Conservation (phyloP, 257 asterid species). For the Solanum ossicruentum region DNA sequence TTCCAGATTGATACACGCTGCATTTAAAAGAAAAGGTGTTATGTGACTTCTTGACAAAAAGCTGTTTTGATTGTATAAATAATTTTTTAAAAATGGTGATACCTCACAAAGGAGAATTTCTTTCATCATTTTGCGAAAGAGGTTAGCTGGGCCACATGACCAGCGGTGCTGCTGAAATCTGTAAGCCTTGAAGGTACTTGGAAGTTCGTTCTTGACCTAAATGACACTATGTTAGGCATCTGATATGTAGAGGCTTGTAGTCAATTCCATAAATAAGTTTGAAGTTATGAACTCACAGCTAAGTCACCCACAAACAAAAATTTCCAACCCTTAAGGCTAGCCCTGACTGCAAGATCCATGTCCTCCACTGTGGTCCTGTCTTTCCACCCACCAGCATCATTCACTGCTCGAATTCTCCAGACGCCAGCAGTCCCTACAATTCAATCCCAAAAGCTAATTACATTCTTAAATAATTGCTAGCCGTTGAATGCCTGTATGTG, state of each 20-base stretch:
- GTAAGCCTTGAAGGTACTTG: slow-evolving; percentile 83
- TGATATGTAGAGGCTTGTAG: not conserved
- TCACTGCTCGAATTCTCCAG: slow-evolving; percentile 50
- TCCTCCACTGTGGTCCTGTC: slow-evolving; percentile 78
- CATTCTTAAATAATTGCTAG: not conserved
- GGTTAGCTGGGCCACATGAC: slow-evolving; percentile 92
- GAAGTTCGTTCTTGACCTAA: slow-evolving; percentile 83
- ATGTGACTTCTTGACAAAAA: not conserved
- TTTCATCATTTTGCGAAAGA: slow-evolving; percentile 60
- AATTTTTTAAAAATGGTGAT: not conserved
- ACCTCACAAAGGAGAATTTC: slow-evolving; percentile 65
- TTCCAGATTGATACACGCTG: slow-evolving; percentile 73
- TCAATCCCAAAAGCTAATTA: not conserved
- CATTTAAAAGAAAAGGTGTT: slow-evolving; percentile 11
- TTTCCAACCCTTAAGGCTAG: slow-evolving; percentile 74
- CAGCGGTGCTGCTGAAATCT: slow-evolving; percentile 87
- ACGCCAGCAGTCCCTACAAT: slow-evolving; percentile 66
- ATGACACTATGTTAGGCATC: slow-evolving; percentile 10
- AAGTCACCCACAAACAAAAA: slow-evolving; percentile 55
- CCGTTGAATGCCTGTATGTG: not conserved
- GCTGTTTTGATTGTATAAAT: not conserved
- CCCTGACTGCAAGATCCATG: slow-evolving; percentile 82
- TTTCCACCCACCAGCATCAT: slow-evolving; percentile 81
- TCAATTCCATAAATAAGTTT: slow-evolving; percentile 1
- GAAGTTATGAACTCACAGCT: slow-evolving; percentile 26